Evolutionary conservation across 768 basidiomycete genomes (phyloP).

Genomic region (Xerocomellus chrysenteron): DNA sequence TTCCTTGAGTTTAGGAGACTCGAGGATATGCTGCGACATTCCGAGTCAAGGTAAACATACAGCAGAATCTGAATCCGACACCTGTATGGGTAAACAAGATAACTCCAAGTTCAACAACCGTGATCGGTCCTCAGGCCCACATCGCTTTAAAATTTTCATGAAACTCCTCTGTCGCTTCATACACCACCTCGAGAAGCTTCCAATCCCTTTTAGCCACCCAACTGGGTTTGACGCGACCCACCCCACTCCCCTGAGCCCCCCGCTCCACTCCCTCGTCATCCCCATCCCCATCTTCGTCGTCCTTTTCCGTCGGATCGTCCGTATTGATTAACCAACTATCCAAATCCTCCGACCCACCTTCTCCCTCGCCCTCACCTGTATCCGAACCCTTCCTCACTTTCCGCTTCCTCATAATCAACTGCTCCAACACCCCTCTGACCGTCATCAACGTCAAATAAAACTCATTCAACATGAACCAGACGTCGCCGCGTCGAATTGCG

Average conservation of each 20-base stretch:
- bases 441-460: slow-evolving; percentile 52
- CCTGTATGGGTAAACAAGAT: not conserved
- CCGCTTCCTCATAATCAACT: slow-evolving; percentile 38
- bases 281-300: slow-evolving; percentile 14
- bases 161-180: slow-evolving; percentile 47
- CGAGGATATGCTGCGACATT: no score
- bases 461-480: slow-evolving; percentile 66
- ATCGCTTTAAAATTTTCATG: slow-evolving; percentile 59
- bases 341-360: slow-evolving; percentile 13
- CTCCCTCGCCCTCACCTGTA: slow-evolving; percentile 13
- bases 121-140: slow-evolving; percentile 46
- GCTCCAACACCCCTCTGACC: slow-evolving; percentile 49
- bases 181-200: slow-evolving; percentile 53
- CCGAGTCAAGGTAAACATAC: no score
- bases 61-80: not conserved
- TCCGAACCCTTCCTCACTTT: slow-evolving; percentile 12
- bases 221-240: slow-evolving; percentile 32
- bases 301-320: slow-evolving; percentile 30
- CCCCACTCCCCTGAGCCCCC: not conserved
- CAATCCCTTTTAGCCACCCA: slow-evolving; percentile 49
- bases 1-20: no score
- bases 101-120: no score
- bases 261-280: slow-evolving; percentile 22
- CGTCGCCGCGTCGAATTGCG: slow-evolving; percentile 56
- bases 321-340: slow-evolving; percentile 39